These are phyloP conservation scores for Echites panduratus DNA, from an alignment of 257 asterid species.

Conservation along the genomic window DNA sequence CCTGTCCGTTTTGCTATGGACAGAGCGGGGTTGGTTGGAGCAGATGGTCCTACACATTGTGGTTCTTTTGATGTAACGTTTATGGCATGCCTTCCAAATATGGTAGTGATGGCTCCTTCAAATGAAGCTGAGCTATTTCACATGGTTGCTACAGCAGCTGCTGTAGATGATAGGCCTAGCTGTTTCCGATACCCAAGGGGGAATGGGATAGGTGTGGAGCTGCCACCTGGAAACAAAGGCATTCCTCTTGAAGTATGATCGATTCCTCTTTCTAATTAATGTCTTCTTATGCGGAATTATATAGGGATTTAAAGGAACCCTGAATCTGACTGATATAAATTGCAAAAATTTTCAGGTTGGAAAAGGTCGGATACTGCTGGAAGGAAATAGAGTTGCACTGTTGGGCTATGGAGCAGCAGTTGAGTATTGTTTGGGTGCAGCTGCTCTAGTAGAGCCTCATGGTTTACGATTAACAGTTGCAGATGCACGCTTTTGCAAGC, in stretches of 20 bases:
- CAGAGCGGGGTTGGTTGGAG: constrained; percentile 92
- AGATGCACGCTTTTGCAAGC: constrained; percentile 96
- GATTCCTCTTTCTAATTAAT: not conserved
- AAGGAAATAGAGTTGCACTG: constrained; percentile 92
- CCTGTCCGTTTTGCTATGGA: constrained; percentile 96
- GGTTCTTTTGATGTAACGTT: constrained; percentile 81
- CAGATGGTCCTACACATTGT: constrained; percentile 97
- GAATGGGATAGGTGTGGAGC: constrained; percentile 69
- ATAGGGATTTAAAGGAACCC: not conserved
- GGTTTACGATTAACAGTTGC: constrained; percentile 71
- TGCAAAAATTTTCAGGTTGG: constrained; percentile 49
- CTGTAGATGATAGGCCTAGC: constrained; percentile 89
- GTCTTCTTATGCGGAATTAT: not conserved
- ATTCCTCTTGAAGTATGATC: constrained; percentile 65
- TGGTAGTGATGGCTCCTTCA: constrained; percentile 98
- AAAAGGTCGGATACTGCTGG: constrained; percentile 65
- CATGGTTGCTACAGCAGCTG: constrained; percentile 97
- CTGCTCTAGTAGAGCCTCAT: constrained; percentile 48
- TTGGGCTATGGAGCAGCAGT: constrained; percentile 86
- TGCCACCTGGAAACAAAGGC: constrained; percentile 88
- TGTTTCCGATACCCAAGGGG: constrained; percentile 93
- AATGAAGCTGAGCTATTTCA: constrained; percentile 88
- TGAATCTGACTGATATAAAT: constrained; percentile 4
- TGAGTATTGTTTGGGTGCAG: constrained; percentile 85
- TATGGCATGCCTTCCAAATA: constrained; percentile 98